Base-by-base conservation (phyloP, 495 filamentous ascomycete genomes). In the Aspergillus nanangensis region DNA sequence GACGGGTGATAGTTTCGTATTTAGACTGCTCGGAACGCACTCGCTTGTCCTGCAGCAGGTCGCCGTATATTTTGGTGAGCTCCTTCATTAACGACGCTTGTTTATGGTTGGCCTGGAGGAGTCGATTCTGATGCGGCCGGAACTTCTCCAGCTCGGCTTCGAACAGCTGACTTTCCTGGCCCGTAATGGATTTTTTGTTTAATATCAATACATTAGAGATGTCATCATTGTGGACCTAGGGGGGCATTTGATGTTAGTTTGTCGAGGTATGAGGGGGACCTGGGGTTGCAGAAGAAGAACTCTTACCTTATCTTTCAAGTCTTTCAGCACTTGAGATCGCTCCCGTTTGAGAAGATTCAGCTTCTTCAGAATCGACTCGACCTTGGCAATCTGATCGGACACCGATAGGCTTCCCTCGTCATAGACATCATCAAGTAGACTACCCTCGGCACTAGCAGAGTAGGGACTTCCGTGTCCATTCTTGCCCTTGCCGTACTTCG, bases 91-190 rank as follows among this genome's bases (percentile, higher is more conserved):
- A 70, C 2, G 89, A 83, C 0, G 85, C 80, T 59, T 98, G 93
- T 68, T 95, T 97, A 65, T 97, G 91, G 47, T 85, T 91, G 36
- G 91, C 89, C 63, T 95, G 89, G 11, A 96, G 70, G 10, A 98
- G 74, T 23, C 94, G 80, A 51, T 81, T 95, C 60, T 97, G 94
- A 61, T 96, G 88, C 11, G 90, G 90, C 36, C 89, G 77, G 67
- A 95, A 98, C 63, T 98, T 98, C 63, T 96, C 94, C 8, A 98
- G 78, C 65, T 98, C 91, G 4, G 86, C 80, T 52, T 95, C 86
- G 64, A 98, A 98, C 10, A 97, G 79, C 56, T 92, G 86, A 22
- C 72, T 84, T 60, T 97, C 93, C 57, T 89, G 90, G 20, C 70
- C 70, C 24, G 88, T 74, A 50, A 96, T 88, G 2, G 89, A 82